Conservation (phyloP, 176 grass and related monocot genomes). For the Hordeum marinum region DNA sequence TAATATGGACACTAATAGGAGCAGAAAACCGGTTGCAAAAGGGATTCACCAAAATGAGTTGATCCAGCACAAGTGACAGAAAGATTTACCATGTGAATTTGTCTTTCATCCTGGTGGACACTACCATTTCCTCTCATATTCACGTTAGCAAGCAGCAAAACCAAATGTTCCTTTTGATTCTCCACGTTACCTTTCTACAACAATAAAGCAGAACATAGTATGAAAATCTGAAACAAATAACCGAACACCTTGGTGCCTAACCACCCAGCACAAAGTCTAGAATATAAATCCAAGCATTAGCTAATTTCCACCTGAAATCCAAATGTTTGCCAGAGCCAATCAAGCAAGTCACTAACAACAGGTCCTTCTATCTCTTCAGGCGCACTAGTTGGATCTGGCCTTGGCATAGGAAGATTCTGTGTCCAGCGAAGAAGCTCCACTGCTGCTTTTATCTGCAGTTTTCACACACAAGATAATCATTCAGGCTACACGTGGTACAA, state of each 20-base stretch:
- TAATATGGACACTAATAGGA: neutral
- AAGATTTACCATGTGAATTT: conserved; percentile 26
- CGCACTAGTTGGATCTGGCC: neutral
- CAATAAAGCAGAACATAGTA: conserved; percentile 25
- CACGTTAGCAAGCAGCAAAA: conserved; percentile 95
- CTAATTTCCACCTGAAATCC: conserved; percentile 80
- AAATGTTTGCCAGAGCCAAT: conserved; percentile 84
- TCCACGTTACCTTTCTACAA: conserved; percentile 87
- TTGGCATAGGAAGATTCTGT: conserved; percentile 41
- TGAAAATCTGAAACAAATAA: conserved; percentile 27
- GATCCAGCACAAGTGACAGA: conserved; percentile 3
- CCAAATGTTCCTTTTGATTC: conserved; percentile 98
- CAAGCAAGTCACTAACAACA: conserved; percentile 60
- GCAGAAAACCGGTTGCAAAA: conserved; percentile 5
- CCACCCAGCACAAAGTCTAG: neutral
- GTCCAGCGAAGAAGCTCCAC: conserved; percentile 38
- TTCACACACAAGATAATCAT: neutral
- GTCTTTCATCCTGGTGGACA: conserved; percentile 2
- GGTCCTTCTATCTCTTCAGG: conserved; percentile 6
- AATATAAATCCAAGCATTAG: neutral
- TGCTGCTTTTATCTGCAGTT: conserved; percentile 80
- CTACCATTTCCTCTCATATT: conserved; percentile 36
- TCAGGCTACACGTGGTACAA: neutral
- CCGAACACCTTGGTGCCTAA: neutral
- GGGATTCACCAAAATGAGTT: neutral